Evolutionary conservation across 2,329 filamentous ascomycete species (phyloP), one percentile per base, ranked within the genome.

Genomic region (Cladorrhinum sp.): DNA sequence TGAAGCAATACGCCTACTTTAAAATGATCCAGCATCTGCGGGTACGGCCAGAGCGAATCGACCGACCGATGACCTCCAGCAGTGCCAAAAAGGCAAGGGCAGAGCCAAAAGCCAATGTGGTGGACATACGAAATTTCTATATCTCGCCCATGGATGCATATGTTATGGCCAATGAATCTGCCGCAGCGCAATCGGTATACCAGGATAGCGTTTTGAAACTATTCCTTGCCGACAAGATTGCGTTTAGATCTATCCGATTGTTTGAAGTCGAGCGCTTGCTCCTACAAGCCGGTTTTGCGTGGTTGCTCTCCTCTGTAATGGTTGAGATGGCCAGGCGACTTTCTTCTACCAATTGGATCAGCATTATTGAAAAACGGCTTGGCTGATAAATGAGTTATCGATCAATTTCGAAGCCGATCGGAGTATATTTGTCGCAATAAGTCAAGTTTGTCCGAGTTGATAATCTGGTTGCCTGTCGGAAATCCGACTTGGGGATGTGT

Each of bases 101-200:
- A 2, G 62, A 64, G 16, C 62, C 57, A 24, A 50, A 59, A 41
- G 62, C 64, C 22, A 50, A 59, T 38, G 62, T 64, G 22, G 64
- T 73, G 18, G 79, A 83, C 50, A 78, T 82, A 50, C 76, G 78
- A 20, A 72, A 70, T 8, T 81, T 81, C 66, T 76, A 78, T 32
- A 77, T 79, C 13, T 82, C 80, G 0, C 74, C 77, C 22, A 80
- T 84, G 78, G 81, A 84, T 63, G 78, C 74, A 12, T 82, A 76
- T 61, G 73, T 82, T 3, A 67, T 82, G 16, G 59, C 66, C 8
- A 66, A 74, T 8, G 70, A 70, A 22, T 68, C 75, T 24, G 36
- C 54, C 7, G 23, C 55, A 27, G 61, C 68, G 25, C 72, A 71
- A 66, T 65, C 36, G 22, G 27, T 57, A 1, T 83, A 84, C 62